Base-by-base conservation (phyloP, 352 stramenopile genomes). In the Globisporangium sylvaticum region DNA sequence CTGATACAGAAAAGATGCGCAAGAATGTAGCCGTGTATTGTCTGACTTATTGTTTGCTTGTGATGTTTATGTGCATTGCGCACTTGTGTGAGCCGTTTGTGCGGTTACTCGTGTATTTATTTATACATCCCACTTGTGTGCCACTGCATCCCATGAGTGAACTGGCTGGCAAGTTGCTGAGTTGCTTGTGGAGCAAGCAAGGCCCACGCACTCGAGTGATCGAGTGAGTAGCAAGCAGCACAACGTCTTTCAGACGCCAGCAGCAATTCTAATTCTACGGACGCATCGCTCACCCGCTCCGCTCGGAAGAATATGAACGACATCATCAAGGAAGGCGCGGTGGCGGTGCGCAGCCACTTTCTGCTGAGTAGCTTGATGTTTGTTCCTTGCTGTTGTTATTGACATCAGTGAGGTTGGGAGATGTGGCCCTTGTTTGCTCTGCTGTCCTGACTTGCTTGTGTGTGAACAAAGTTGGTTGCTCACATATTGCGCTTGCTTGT, bases 261-360 rank as follows among this genome's bases (percentile, higher is more conserved):
- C 18, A n/a, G 15, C 42, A 50, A 22, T 22, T 50, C 42, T 10
- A n/a, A n/a, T n/a, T n/a, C n/a, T n/a, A n/a, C n/a, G n/a, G n/a
- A n/a, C n/a, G n/a, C n/a, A n/a, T n/a, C n/a, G n/a, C n/a, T n/a
- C n/a, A n/a, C n/a, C n/a, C n/a, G n/a, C n/a, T n/a, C n/a, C n/a
- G n/a, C n/a, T n/a, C n/a, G n/a, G n/a, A n/a, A n/a, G n/a, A n/a
- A n/a, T n/a, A 71, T 71, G 66, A 53, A 64, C 42, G 59, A 71
- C 2, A 66, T 65, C 29, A 79, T 89, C 67, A 89, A 89, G 61
- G 78, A 88, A 73, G 83, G 83, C 58, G 78, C 74, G 15, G 74
- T 91, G 15, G 66, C 76, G 10, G 81, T 91, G 22, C 83, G 81
- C 7, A 79, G 81, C 6, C 83, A 87, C 42, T 91, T 89, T 27